Conservation (phyloP, 179 eudicot species). For the Drosera spatulata region DNA sequence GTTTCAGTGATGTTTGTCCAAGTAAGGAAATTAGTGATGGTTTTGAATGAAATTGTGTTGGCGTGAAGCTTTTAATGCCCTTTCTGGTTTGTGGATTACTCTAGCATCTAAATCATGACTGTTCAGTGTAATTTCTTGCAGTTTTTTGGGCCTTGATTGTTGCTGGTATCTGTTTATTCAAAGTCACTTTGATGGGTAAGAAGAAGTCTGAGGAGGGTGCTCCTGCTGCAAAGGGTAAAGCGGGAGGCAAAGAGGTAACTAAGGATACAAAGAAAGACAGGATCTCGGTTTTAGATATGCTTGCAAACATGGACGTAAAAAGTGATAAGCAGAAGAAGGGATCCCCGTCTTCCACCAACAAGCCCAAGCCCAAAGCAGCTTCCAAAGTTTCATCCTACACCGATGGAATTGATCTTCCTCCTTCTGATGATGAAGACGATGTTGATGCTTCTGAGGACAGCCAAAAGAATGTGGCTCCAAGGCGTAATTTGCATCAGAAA, state of each 20-base stretch:
- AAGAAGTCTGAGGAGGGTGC: constrained; percentile 53
- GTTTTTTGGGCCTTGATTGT: too few species aligned
- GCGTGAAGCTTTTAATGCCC: too few species aligned
- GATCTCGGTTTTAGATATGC: constrained; percentile 60
- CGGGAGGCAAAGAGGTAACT: constrained; percentile 17
- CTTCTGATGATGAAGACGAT: constrained; percentile 72
- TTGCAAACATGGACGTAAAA: constrained; percentile 69
- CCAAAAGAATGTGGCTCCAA: constrained; percentile 11
- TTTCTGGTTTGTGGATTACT: too few species aligned
- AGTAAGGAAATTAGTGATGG: too few species aligned
- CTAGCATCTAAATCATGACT: too few species aligned
- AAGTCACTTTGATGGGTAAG: constrained; percentile 40
- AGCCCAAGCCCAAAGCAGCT: constrained; percentile 47
- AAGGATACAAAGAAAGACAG: constrained; percentile 53
- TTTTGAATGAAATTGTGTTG: too few species aligned
- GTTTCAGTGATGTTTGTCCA: too few species aligned
- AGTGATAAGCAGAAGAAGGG: constrained; percentile 69
- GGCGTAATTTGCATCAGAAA: constrained; percentile 17
- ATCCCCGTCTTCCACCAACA: constrained; percentile 22
- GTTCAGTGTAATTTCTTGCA: too few species aligned
- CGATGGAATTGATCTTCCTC: constrained; percentile 75
- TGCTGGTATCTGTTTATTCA: too few species aligned
- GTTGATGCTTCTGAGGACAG: constrained; percentile 25
- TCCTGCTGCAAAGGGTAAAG: constrained; percentile 20
- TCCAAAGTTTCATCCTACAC: constrained; percentile 34